Evolutionary conservation across 179 eudicot genomes (phyloP).

Genomic region (Patellifolia procumbens): DNA sequence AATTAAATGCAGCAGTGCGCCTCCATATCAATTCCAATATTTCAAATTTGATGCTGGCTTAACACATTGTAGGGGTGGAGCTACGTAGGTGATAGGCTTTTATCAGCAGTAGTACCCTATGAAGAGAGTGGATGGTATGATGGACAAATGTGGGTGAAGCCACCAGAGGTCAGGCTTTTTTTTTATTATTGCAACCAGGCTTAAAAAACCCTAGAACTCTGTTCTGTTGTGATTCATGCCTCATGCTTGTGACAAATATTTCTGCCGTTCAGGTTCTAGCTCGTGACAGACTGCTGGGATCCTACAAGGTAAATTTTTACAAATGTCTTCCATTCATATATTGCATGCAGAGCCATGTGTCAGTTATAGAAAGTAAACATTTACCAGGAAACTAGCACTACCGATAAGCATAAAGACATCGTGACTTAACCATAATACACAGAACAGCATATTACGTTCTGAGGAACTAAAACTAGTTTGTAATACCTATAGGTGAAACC

Average conservation of each 20-base stretch:
- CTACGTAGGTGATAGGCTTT: conserved; percentile 88
- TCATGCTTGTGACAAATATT: conserved; percentile 14
- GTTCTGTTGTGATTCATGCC: conserved; percentile 2
- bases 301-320: conserved; percentile 74
- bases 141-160: conserved; percentile 99
- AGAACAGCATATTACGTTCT: conserved; percentile 7
- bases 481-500: conserved; percentile 72
- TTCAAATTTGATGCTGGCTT: conserved; percentile 16
- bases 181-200: conserved; percentile 6
- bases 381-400: too few relatives aligned
- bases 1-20: neutral
- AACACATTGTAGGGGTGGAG: conserved; percentile 77
- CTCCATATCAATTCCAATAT: conserved; percentile 10
- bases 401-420: neutral
- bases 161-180: conserved; percentile 74
- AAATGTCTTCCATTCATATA: neutral
- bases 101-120: conserved; percentile 94
- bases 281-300: conserved; percentile 89
- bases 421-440: neutral
- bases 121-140: conserved; percentile 99
- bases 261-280: conserved; percentile 67
- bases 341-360: neutral
- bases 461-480: neutral
- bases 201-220: neutral
- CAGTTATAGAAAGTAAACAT: neutral